Percentiles rank a stretch among this genome's conserved stretches.
Evolutionary conservation across 2,329 filamentous ascomycete genomes (phyloP).

Genomic region (Trichoderma harzianum): DNA sequence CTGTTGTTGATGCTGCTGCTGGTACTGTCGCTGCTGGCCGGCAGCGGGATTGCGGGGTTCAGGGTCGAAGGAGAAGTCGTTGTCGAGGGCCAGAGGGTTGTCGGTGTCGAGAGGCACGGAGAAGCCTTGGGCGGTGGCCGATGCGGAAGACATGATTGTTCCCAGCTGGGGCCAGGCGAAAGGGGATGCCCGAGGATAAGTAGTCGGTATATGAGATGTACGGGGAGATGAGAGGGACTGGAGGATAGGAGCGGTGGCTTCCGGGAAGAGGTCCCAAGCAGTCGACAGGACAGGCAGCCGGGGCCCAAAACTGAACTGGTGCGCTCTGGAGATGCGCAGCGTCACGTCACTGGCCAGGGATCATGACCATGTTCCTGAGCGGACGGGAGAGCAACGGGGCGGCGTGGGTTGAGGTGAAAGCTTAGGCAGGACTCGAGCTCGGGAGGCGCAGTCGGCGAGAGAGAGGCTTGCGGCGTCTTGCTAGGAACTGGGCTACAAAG

Average conservation of each 20-base stretch:
- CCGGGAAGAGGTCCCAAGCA: neutral
- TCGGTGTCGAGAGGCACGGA: slow-evolving; percentile 36
- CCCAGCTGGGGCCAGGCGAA: slow-evolving; percentile 2
- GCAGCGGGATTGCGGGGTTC: slow-evolving; percentile 32
- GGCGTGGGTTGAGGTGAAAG: neutral
- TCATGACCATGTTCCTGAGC: slow-evolving; percentile 34
- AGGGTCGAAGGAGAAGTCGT: slow-evolving; percentile 30
- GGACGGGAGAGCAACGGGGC: slow-evolving; percentile 7
- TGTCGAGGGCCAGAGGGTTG: slow-evolving; percentile 32
- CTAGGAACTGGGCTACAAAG: neutral
- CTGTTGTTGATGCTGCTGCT: slow-evolving; percentile 17
- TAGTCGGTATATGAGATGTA: slow-evolving; percentile 9
- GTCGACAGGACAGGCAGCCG: slow-evolving; percentile 15
- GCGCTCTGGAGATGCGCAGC: slow-evolving; percentile 23
- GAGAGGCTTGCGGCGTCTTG: slow-evolving; percentile 14
- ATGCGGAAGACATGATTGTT: slow-evolving; percentile 44
- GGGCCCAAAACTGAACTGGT: slow-evolving; percentile 5
- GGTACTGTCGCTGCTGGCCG: neutral
- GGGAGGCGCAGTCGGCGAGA: slow-evolving; percentile 9
- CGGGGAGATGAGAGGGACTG: neutral
- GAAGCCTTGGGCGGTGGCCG: slow-evolving; percentile 40
- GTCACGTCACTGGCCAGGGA: slow-evolving; percentile 31
- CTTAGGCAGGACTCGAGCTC: slow-evolving; percentile 5
- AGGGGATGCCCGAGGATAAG: slow-evolving; percentile 22
- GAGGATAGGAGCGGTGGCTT: slow-evolving; percentile 6